These are phyloP conservation scores for Fusarium lyarnte DNA, from an alignment of 2,329 filamentous ascomycete genomes.

Conservation along the genomic window DNA sequence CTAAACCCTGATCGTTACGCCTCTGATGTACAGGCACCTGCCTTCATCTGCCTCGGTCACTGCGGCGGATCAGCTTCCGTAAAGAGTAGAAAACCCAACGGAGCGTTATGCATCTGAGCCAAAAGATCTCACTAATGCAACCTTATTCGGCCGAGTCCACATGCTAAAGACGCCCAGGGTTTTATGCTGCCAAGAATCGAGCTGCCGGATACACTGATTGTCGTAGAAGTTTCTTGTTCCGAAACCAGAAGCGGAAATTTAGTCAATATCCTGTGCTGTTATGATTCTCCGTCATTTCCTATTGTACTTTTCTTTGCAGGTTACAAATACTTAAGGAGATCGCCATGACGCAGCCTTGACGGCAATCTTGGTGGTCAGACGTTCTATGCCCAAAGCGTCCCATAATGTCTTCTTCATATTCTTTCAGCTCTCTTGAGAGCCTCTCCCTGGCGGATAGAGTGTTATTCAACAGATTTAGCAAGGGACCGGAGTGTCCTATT, in stretches of 20 bases:
- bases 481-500: constrained; percentile 5
- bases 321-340: not conserved
- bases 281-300: not conserved
- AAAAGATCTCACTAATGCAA: constrained; percentile 20
- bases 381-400: not conserved
- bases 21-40: not conserved
- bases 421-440: constrained; percentile 21
- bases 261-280: not conserved
- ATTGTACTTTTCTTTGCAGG: not conserved
- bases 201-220: not conserved
- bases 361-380: not conserved
- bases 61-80: not conserved
- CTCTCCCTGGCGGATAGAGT: constrained; percentile 27
- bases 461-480: constrained; percentile 33
- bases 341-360: not conserved
- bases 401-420: constrained; percentile 24
- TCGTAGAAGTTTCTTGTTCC: constrained; percentile 3
- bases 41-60: not conserved
- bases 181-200: not conserved
- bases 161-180: not conserved
- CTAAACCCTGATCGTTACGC: not conserved
- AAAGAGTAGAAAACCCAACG: not conserved
- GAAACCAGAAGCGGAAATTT: constrained; percentile 18
- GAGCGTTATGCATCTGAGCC: constrained; percentile 5
- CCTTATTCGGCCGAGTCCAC: constrained; percentile 1